Evolutionary conservation across 768 basidiomycete species (phyloP).

Genomic region (Brasilioporus rufonigricans): DNA sequence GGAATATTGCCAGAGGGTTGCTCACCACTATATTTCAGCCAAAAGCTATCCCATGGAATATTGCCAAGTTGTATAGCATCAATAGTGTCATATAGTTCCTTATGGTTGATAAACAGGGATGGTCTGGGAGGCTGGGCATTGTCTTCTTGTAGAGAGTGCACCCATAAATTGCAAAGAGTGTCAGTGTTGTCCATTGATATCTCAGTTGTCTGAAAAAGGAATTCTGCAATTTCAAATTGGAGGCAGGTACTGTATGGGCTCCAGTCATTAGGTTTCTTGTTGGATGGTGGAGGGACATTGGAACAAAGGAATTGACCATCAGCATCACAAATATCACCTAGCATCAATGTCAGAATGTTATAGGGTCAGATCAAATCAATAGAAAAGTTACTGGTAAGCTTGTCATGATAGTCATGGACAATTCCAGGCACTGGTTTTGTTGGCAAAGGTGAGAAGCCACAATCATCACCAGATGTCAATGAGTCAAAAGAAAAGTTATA

Average conservation of each 20-base stretch:
- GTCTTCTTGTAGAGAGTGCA: background rate
- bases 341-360: no score
- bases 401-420: background rate
- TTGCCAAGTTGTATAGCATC: conserved; percentile 35
- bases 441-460: no score
- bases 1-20: background rate
- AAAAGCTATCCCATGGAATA: conserved; percentile 36
- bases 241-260: background rate
- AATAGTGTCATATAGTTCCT: conserved; percentile 20
- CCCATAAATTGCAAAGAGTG: background rate
- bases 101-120: background rate
- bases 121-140: no score
- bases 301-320: background rate
- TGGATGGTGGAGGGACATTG: background rate
- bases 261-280: background rate
- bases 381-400: background rate
- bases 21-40: background rate
- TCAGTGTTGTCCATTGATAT: background rate
- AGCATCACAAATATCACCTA: background rate
- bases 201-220: background rate
- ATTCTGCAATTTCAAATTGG: background rate
- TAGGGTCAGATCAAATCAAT: no score
- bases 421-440: background rate
- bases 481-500: background rate
- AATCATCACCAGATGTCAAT: no score